Evolutionary conservation across 2,329 filamentous ascomycete species (phyloP).

Genomic region (Colletotrichum sp.): DNA sequence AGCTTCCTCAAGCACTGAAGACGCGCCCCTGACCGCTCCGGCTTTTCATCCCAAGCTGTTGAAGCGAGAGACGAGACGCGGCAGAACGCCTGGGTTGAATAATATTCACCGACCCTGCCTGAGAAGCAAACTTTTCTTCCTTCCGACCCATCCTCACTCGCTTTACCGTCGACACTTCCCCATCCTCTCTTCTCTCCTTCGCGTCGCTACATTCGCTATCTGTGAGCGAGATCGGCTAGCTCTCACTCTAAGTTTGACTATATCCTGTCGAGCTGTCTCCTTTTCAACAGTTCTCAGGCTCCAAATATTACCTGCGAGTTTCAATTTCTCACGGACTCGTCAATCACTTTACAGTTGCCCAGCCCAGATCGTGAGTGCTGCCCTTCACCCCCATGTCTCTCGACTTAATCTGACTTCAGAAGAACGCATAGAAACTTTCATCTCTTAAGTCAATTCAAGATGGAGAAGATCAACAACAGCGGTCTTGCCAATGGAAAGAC

Average conservation of each 20-base stretch:
- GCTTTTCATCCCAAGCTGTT: background rate
- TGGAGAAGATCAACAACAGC: background rate
- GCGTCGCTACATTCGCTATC: background rate
- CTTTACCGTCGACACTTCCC: background rate
- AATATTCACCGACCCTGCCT: background rate
- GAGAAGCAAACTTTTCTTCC: background rate
- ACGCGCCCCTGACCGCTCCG: background rate
- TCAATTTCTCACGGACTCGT: background rate
- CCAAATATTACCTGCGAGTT: background rate
- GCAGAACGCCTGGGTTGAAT: background rate
- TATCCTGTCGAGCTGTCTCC: background rate
- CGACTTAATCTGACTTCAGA: background rate
- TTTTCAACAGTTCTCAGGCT: background rate
- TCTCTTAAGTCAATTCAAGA: background rate
- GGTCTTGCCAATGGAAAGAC: background rate
- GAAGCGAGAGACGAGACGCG: background rate
- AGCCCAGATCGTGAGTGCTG: background rate
- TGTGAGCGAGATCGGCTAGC: background rate
- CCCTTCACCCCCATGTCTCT: background rate
- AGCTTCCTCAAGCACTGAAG: background rate
- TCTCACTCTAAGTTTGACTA: background rate
- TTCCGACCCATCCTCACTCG: background rate
- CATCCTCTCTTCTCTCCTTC: background rate
- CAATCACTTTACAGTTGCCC: background rate
- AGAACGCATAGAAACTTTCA: background rate